Conservation (phyloP, 352 stramenopile genomes). For the Phytophthora idaei region DNA sequence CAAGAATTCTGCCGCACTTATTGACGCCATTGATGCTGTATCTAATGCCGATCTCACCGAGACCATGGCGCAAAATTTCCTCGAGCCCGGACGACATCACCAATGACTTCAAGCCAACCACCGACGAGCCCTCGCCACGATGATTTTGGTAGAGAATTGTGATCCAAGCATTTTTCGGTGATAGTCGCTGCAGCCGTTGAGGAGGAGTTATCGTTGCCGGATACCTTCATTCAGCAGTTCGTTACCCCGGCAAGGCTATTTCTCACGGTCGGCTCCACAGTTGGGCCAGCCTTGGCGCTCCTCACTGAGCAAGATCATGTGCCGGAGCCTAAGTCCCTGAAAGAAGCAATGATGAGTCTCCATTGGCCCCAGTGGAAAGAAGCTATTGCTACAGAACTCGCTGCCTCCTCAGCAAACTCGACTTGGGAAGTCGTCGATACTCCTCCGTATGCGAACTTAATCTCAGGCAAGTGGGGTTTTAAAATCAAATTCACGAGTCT, state of each 20-base stretch:
- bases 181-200: background rate
- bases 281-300: background rate
- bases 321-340: background rate
- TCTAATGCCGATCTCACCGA: background rate
- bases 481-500: background rate
- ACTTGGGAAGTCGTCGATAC: background rate
- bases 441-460: background rate
- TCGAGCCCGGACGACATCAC: background rate
- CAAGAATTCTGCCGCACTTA: background rate
- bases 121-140: background rate
- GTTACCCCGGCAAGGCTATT: background rate
- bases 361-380: background rate
- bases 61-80: background rate
- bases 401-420: background rate
- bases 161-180: background rate
- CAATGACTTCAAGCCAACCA: background rate
- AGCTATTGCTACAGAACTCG: background rate
- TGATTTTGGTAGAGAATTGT: background rate
- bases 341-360: background rate
- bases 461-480: background rate
- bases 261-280: background rate
- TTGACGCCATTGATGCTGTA: background rate
- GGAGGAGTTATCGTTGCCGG: background rate
- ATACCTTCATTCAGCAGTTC: background rate
- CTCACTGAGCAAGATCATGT: background rate